A percentile compares a stretch with the other conserved stretches of the same genome.
Conservation (phyloP, 305 asterid genomes). For the Fraxinus ornus region DNA sequence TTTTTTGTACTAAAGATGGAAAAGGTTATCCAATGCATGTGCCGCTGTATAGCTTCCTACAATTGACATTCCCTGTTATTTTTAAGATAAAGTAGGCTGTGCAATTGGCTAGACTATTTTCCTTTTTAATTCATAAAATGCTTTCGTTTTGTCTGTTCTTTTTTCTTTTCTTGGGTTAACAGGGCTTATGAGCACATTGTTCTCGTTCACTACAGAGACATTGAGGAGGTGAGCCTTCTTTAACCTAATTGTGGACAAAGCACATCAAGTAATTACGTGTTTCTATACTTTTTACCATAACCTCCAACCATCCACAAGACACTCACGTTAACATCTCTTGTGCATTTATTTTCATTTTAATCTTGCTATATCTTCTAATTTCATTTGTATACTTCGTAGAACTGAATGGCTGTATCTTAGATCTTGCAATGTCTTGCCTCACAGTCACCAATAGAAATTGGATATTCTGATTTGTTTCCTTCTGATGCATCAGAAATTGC, state of each 20-base stretch:
- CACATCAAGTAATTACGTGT: conserved; percentile 8
- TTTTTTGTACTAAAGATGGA: conserved; percentile 1
- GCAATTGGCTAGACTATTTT: conserved; percentile 1
- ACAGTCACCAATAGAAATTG: background rate
- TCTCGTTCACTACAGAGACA: conserved; percentile 97
- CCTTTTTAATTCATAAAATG: conserved; percentile 3
- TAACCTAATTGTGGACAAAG: conserved; percentile 17
- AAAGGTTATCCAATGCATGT: background rate
- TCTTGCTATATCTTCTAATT: background rate
- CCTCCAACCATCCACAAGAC: conserved; percentile 16
- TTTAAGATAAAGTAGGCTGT: conserved; percentile 9
- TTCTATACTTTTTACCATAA: background rate
- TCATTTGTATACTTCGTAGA: conserved; percentile 6
- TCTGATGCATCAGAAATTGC: conserved; percentile 6
- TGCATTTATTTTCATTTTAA: conserved; percentile 5
- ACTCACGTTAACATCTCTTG: conserved; percentile 13
- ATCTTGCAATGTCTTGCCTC: conserved; percentile 9
- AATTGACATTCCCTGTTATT: conserved; percentile 4
- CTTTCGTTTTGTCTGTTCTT: background rate
- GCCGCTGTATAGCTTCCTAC: conserved; percentile 9
- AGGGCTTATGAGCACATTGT: conserved; percentile 93
- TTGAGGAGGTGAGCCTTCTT: conserved; percentile 69
- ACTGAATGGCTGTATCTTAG: conserved; percentile 8
- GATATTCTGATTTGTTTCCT: background rate
- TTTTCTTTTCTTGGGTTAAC: conserved; percentile 35